Base-by-base conservation (phyloP, 495 filamentous ascomycete species). In the Glonium stellatum region DNA sequence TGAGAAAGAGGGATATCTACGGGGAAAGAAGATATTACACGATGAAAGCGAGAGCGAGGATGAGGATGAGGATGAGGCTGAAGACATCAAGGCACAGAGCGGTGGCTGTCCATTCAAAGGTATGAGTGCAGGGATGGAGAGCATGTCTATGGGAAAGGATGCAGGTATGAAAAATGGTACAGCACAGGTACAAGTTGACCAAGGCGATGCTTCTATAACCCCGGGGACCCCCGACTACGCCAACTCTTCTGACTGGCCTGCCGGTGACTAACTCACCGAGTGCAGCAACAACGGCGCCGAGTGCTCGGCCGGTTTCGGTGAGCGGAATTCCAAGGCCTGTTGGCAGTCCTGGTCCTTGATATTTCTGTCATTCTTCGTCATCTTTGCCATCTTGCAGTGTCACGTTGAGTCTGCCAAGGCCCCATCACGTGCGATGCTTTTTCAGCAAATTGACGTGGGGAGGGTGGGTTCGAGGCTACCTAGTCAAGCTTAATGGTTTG, bases 1-100 rank as follows among this genome's bases (percentile, higher is more conserved):
- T 11, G 82, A 84, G 63, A 70, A 69, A 34, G 85, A 89, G 64
- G 86, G 86, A 0, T 87, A 80, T 49, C 51, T 81, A 0, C 72
- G 74, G 31, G 79, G 78, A 10, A 79, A 80, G 71, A 76, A 75
- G 60, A 73, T 81, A 37, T 62, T 82, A 9, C 69, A 72, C 12
- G 72, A 73, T 19, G 54, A 58, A 22, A 58, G 63, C 22, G 63
- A 65, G 42, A 61, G 58, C 42, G 64, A 62, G 50, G 54, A 52
- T 37, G 62, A 65, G 34, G 46, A 46, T 18, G 63, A 61, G 50
- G 59, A 54, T 12, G 31, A 58, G n/a, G 52, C 59, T 8, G 23
- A 19, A 27, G 21, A 48, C 13, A 36, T 55, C 0, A 34, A 52
- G 2, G 48, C 21, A 4, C 4, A 23, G 48, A 15, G 4, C 4